These are phyloP conservation scores for Apiospora sp. DNA, from an alignment of 2,329 filamentous ascomycete genomes.

Conservation along the genomic window DNA sequence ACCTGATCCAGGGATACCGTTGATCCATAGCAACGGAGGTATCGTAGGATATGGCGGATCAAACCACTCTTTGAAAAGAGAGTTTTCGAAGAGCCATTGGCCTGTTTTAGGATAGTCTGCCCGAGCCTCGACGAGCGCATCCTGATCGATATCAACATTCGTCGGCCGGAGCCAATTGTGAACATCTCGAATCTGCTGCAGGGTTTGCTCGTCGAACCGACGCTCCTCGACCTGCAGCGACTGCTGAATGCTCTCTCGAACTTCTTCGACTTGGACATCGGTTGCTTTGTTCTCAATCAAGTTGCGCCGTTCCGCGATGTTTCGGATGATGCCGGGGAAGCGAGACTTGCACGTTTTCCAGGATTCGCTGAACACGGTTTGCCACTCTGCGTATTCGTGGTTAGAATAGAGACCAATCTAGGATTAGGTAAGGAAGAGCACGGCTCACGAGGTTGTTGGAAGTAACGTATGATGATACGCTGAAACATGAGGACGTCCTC, in stretches of 20 bases:
- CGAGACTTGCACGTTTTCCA: conserved; percentile 36
- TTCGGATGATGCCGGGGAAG: conserved; percentile 31
- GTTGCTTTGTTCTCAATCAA: conserved; percentile 36
- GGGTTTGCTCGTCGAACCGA: conserved; percentile 24
- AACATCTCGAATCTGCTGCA: conserved; percentile 25
- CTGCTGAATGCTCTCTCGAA: conserved; percentile 23
- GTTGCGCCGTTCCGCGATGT: conserved; percentile 30
- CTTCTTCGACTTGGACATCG: conserved; percentile 32
- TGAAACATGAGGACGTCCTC: conserved; percentile 36
- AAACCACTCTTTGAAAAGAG: conserved; percentile 33
- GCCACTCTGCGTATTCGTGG: conserved; percentile 34
- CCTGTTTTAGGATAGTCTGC: conserved; percentile 32
- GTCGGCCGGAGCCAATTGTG: conserved; percentile 28
- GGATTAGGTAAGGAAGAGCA: background rate
- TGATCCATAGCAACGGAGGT: conserved; percentile 36
- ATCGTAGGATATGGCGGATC: conserved; percentile 30
- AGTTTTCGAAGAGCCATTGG: conserved; percentile 34
- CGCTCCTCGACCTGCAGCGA: background rate
- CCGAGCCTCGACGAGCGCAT: conserved; percentile 22
- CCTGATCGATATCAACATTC: conserved; percentile 23
- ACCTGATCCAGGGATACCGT: conserved; percentile 41
- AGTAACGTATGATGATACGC: conserved; percentile 29
- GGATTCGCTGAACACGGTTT: conserved; percentile 36
- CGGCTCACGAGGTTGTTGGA: conserved; percentile 33
- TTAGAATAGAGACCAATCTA: background rate